Evolutionary conservation across 192 early-diverging fungal species (phyloP).

Genomic region (Coemansia furcata): DNA sequence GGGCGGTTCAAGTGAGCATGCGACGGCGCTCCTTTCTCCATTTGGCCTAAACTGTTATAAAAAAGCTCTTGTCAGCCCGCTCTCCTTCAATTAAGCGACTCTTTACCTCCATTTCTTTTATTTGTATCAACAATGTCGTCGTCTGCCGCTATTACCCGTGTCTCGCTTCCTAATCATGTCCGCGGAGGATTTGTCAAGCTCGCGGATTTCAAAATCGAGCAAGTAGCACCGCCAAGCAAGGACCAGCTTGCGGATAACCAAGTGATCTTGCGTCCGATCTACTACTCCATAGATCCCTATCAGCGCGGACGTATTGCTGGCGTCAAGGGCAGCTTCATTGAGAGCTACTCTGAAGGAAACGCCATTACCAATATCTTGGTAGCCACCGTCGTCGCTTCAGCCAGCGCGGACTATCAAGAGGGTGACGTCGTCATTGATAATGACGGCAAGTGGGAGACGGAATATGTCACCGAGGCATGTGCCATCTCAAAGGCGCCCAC

Average conservation of each 20-base stretch:
- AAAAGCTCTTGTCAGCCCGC: background rate
- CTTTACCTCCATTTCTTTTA: background rate
- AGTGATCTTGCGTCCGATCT: slow-evolving; percentile 61
- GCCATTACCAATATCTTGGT: slow-evolving; percentile 60
- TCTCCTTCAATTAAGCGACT: background rate
- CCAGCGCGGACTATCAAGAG: slow-evolving; percentile 54
- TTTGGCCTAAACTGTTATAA: background rate
- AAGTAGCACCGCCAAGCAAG: slow-evolving; percentile 11
- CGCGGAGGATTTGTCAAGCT: slow-evolving; percentile 17
- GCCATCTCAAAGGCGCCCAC: slow-evolving; percentile 46
- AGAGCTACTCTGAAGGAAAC: slow-evolving; percentile 58
- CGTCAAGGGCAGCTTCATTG: slow-evolving; percentile 57
- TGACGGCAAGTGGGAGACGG: slow-evolving; percentile 60
- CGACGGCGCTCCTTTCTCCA: background rate
- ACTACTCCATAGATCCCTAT: slow-evolving; percentile 73
- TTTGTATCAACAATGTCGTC: background rate
- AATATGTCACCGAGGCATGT: slow-evolving; percentile 55
- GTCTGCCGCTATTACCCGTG: background rate
- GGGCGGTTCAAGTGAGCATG: background rate
- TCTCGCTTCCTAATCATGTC: background rate
- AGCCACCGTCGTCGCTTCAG: slow-evolving; percentile 63
- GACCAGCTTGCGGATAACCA: slow-evolving; percentile 23
- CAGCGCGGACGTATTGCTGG: slow-evolving; percentile 69
- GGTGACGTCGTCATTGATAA: slow-evolving; percentile 81
- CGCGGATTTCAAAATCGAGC: slow-evolving; percentile 11